Evolutionary conservation across 2,329 filamentous ascomycete species (phyloP).

Genomic region (Chaetomium sp.): DNA sequence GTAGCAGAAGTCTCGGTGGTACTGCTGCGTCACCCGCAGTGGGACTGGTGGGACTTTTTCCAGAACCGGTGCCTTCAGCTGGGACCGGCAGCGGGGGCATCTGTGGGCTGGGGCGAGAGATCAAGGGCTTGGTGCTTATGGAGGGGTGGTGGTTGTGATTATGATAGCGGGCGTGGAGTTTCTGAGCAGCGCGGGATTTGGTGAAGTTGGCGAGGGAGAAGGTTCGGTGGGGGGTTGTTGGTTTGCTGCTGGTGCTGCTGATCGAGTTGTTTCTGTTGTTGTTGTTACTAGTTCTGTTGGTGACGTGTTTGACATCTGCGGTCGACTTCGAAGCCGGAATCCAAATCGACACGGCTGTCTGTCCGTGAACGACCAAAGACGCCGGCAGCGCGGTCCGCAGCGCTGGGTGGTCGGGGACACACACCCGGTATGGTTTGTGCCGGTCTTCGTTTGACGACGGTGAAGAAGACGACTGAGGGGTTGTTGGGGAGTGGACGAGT

Average conservation of each 20-base stretch:
- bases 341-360: constrained; percentile 22
- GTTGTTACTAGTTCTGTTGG: not conserved
- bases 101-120: not conserved
- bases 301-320: not conserved
- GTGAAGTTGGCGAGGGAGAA: too few species aligned
- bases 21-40: too few species aligned
- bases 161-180: too few species aligned
- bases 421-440: constrained; percentile 21
- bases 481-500: constrained; percentile 5
- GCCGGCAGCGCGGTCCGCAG: constrained; percentile 20
- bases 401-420: constrained; percentile 19
- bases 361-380: constrained; percentile 19
- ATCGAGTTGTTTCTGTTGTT: not conserved
- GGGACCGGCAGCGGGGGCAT: too few species aligned
- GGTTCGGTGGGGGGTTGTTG: not conserved
- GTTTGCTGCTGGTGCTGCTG: constrained; percentile 8
- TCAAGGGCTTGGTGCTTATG: not conserved
- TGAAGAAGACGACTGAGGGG: constrained; percentile 9
- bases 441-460: constrained; percentile 13
- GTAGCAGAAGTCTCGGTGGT: constrained; percentile 17
- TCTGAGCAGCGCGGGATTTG: too few species aligned
- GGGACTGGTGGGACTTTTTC: not conserved
- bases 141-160: not conserved
- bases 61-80: too few species aligned
- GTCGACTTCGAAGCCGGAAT: constrained; percentile 16